Base-by-base conservation (phyloP, 1,284 basidiomycete genomes). In the Ceratobasidium sp. region DNA sequence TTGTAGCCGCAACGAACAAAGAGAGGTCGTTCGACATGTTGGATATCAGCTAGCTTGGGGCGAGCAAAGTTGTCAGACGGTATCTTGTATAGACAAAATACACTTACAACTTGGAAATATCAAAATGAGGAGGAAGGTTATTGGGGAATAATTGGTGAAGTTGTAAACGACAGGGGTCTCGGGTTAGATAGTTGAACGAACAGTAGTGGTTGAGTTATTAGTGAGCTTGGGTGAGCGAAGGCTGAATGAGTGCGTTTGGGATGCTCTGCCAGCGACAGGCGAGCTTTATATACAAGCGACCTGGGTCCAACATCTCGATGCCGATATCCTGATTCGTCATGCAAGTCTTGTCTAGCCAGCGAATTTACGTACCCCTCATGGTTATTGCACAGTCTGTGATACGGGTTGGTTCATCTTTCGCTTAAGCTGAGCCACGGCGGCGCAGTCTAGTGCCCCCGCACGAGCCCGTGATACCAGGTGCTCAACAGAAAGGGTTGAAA, bases 11-110 rank as follows among this genome's bases (percentile, higher is more conserved):
- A 7, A 15, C 56, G 56, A 59, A 59, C 32, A 59, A 34, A 17
- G 56, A 59, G 6, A 59, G 29, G 32, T 32, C 32, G 56, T 59
- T 59, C 25, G 56, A 59, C 56, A 54, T 54, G 46, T 49, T 49
- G 46, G 46, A 49, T 8, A 4, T 19, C 25, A 29, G 25, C 19
- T 49, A 17, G 46, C 46, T 13, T 19, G 13, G 19, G 6, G 46
- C 6, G 15, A 17, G 46, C 4, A 17, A 19, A 49, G 46, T 13
- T 49, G 3, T 49, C 4, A 49, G 46, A 49, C 37, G 9, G 37
- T 40, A 9, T 13, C n/a, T 9, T 22, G 52, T 6, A 6, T 54
- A 54, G 52, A 22, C 52, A 5, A 54, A 25, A n/a, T 54, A 22
- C 9, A 54, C 25, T n/a, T 54, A 54, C n/a, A 54, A 25, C 13